These are phyloP conservation scores for Rugonectria rugulosa DNA, from an alignment of 2,329 filamentous ascomycete genomes.

Conservation along the genomic window DNA sequence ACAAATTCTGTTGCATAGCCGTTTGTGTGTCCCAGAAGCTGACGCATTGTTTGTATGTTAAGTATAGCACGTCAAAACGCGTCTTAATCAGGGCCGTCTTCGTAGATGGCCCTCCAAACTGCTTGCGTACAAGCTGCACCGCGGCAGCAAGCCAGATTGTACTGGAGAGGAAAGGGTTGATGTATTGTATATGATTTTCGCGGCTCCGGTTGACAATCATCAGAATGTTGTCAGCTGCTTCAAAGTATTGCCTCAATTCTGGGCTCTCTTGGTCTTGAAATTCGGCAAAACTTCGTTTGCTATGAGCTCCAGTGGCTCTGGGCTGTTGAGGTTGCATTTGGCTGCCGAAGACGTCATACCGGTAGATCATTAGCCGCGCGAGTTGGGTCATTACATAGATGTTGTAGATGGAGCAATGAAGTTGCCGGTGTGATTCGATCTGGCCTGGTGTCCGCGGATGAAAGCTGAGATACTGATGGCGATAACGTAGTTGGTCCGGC, in stretches of 20 bases:
- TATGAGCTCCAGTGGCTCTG: not conserved
- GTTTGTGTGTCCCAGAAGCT: constrained; percentile 39
- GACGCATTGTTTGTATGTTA: constrained; percentile 38
- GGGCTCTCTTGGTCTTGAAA: not conserved
- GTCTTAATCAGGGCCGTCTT: constrained; percentile 21
- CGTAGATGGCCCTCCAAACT: not conserved
- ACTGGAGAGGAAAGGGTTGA: not conserved
- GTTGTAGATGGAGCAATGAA: constrained; percentile 41
- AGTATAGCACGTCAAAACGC: constrained; percentile 23
- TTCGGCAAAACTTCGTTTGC: not conserved
- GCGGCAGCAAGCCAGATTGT: constrained; percentile 6
- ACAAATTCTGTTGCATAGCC: constrained; percentile 37
- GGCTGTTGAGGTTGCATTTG: not conserved
- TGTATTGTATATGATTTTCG: constrained; percentile 2
- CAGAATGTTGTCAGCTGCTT: constrained; percentile 3
- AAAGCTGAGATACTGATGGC: constrained; percentile 42
- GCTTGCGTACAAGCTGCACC: constrained; percentile 23
- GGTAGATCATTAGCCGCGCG: constrained; percentile 43
- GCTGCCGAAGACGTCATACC: constrained; percentile 40
- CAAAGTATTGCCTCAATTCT: not conserved
- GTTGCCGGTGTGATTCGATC: constrained; percentile 28
- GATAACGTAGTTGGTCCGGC: constrained; percentile 40
- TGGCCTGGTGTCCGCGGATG: constrained; percentile 16
- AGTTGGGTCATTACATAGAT: constrained; percentile 46
- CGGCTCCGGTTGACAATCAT: not conserved